Conservation (phyloP, 305 asterid species). For the Solanum hybrid region DNA sequence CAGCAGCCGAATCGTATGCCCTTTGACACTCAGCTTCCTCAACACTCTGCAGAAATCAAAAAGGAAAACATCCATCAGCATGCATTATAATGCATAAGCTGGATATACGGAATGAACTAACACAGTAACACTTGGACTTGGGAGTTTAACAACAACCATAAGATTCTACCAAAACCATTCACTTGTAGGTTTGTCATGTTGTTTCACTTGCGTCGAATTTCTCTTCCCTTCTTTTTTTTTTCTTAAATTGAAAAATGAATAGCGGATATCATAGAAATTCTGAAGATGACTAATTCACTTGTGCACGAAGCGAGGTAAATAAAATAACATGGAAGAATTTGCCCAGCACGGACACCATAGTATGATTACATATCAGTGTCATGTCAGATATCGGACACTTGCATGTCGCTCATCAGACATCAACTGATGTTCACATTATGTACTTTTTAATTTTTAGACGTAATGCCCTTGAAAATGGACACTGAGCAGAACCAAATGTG, state of each 20-base stretch:
- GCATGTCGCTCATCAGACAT: neutral
- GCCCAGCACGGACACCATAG: neutral
- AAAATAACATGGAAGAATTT: neutral
- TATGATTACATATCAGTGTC: neutral
- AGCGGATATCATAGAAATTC: neutral
- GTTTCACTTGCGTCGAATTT: neutral
- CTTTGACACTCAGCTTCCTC: slow-evolving; percentile 97
- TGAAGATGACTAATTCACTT: neutral
- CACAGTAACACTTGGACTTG: neutral
- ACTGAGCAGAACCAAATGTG: neutral
- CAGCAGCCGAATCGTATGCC: slow-evolving; percentile 76
- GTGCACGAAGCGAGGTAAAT: neutral
- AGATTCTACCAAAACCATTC: neutral
- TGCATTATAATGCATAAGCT: neutral
- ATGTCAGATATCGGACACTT: neutral
- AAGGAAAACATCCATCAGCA: neutral
- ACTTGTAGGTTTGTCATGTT: neutral
- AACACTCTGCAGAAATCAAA: slow-evolving; percentile 51
- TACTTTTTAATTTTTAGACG: neutral
- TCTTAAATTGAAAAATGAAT: neutral
- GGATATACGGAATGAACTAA: neutral
- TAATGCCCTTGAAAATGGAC: neutral
- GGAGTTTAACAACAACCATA: neutral
- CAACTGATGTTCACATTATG: neutral
- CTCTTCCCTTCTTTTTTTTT: neutral